Base-by-base conservation (phyloP, 441 rosid genomes). In the Dalechampia spathulata region DNA sequence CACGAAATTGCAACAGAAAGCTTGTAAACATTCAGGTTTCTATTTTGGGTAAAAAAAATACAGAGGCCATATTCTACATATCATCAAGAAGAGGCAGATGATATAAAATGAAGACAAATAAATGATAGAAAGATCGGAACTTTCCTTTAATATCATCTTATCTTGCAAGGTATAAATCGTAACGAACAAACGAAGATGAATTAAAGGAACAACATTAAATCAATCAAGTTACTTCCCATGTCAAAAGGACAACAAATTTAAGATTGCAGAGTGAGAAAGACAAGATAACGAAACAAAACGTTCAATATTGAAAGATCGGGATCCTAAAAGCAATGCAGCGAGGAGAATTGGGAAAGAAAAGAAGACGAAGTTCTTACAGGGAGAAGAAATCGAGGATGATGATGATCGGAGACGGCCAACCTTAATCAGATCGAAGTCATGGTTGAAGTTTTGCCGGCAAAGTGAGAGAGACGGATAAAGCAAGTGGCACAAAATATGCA, bases 361-460 rank as follows among this genome's bases (percentile, higher is more conserved):
- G 23, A n/a, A 48, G 20, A n/a, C n/a, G 34, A 30, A 30, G 8
- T 17, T 49, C 57, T 36, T 37, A 52, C 58, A n/a, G 46, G 47
- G 47, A 22, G 23, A 40, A 40, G 25, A 26, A 40, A 25, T 16
- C 25, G 17, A 21, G 34, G 37, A 17, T 9, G 37, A 1, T 5
- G 45, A 13, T 30, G 27, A 2, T 4, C 17, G 34, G 5, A 30
- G 34, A 30, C 4, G 34, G 34, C 5, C 34, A 0, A 39, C 4
- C 0, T 1, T 4, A 25, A 41, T 40, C 23, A 40, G 47, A 54
- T 54, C 5, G 34, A 54, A 39, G 26, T 26, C 37, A 20, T 52
- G 11, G 40, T 2, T 37, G 3, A 1, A 7, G 1, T 34, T 22
- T 7, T 7, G 5, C 7, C 27, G 6, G 49, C 11, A 4, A 45